Evolutionary conservation across 169 alveolate genomes (phyloP), one percentile per base, ranked within the genome.

Genomic region (Prorocentrum cordatum): DNA sequence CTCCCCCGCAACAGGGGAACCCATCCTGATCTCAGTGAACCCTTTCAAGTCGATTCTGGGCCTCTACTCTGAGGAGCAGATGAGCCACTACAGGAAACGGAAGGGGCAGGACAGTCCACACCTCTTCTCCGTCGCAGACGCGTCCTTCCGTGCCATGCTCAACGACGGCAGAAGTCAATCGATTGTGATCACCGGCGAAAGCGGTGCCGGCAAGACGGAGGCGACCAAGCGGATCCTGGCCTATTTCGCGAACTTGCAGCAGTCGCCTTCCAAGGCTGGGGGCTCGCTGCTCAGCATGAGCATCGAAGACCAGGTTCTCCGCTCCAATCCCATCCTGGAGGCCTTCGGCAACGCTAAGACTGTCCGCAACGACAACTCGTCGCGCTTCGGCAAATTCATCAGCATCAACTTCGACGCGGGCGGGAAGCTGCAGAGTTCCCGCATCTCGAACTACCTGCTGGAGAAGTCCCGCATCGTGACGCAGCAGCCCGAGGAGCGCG

Each of bases 181-280:
- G 29, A 58, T 58, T 35, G 24, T 58, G 35, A 58, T 58, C 18
- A 58, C 79, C 36, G 99, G 99, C 20, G 99, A 98, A 92, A 96
- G 99, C 14, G 99, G 99, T 27, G 99, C 99, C 33, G 99, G 99
- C 18, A 98, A 98, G 93, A 98, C 99, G 4, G 99, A 98, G 94
- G 97, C 98, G 62, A 97, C 99, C 24, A 94, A 92, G 92, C 95
- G 91, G 82, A 80, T 77, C 66, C 84, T 87, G 93, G 87, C 35
- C 59, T 92, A 79, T 75, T 26, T 91, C 67, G 92, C 92, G 18
- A 64, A 64, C 45, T 3, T 64, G 27, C 73, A 64, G 71, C 7
- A 9, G n/a, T 2, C 32, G 27, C 20, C 33, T 42, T 42, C n/a
- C n/a, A 42, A 42, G n/a, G 9, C 54, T 42, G 9, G 54, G n/a